Base-by-base conservation (phyloP, 2,329 filamentous ascomycete species). In the Plenodomus tracheiphilus region DNA sequence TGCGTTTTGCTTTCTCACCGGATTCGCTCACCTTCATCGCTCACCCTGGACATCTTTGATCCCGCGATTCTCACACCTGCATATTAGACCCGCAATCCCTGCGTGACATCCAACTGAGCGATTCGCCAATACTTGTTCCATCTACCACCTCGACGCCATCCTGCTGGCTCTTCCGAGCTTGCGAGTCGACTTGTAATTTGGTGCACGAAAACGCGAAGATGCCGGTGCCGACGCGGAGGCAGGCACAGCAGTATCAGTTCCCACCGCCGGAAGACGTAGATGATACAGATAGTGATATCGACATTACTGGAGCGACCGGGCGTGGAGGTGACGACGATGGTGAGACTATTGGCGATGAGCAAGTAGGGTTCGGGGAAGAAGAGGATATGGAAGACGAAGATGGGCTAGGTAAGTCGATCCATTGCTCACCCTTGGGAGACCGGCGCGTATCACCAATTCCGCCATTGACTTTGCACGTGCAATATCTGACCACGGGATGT, bases 351-450 rank as follows among this genome's bases (percentile, higher is more conserved):
- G 66, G 56, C 25, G 64, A 65, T 15, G 65, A 67, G 8, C 52
- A 61, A 21, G 52, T 53, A 15, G 57, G 46, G 21, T 56, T 65
- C 21, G 61, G 60, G 9, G 61, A 54, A 13, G 62, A 63, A 25
- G 64, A 88, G 85, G 44, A 85, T 80, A 2, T 84, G 11, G 63
- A 62, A n/a, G 64, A 64, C 32, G 63, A 62, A 13, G 65, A 64
- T 34, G 53, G 43, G 34, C 47, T 61, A 43, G 58, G 61, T 61
- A 51, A 47, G 60, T 58, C 39, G 20, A 20, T 15, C 39, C 41
- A 25, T 25, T 25, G 10, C 22, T 25, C 22, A 25, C 22, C 10
- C 10, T 25, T 25, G 10, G 6, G 5, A 6, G 22, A 25, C 22
- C 22, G 22, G 28, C 28, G 28, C 13, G 28, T 32, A 15, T 4